Percentiles rank a stretch among this genome's conserved stretches.
phyloP scores from a whole-genome alignment of 2,329 filamentous ascomycete species.

The Aspergillus fumigatiaffinis region DNA sequence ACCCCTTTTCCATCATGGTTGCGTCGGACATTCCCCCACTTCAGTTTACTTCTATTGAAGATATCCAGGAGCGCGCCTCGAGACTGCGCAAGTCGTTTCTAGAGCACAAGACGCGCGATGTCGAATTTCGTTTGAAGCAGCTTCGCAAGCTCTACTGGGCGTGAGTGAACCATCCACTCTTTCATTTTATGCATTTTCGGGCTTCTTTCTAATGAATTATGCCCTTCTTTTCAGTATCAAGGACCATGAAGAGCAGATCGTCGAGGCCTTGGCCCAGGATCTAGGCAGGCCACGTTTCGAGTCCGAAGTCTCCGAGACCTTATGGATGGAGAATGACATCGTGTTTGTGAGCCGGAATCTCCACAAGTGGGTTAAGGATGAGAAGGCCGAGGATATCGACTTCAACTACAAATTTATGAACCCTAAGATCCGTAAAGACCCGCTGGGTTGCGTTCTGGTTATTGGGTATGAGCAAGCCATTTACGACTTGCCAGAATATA shows the following conservation, averaged over 20 bases:
- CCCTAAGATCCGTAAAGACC: conserved; percentile 80
- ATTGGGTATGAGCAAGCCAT: conserved; percentile 58
- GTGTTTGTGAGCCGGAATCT: conserved; percentile 74
- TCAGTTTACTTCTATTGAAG: conserved; percentile 60
- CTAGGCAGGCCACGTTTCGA: conserved; percentile 76
- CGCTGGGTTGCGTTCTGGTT: conserved; percentile 75
- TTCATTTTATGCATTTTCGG: not conserved
- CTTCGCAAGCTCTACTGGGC: conserved; percentile 95
- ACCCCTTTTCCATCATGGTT: conserved; percentile 25
- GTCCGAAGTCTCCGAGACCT: conserved; percentile 67
- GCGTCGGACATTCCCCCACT: conserved; percentile 43
- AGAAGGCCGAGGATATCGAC: conserved; percentile 66
- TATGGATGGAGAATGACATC: conserved; percentile 77
- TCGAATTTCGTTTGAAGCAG: conserved; percentile 79
- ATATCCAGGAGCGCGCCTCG: conserved; percentile 60
- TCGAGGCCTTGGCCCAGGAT: conserved; percentile 73
- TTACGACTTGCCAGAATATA: not conserved
- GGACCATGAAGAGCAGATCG: conserved; percentile 69
- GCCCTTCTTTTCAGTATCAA: conserved; percentile 48
- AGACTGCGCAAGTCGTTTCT: conserved; percentile 66
- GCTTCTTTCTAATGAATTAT: conserved; percentile 9
- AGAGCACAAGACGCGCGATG: conserved; percentile 73
- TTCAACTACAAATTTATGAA: conserved; percentile 65
- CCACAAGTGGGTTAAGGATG: conserved; percentile 77
- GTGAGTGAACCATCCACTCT: conserved; percentile 30